A percentile compares a stretch with the other conserved stretches of the same genome.
phyloP scores from a whole-genome alignment of 208 protist species.

The Vickermania spadyakhi region DNA sequence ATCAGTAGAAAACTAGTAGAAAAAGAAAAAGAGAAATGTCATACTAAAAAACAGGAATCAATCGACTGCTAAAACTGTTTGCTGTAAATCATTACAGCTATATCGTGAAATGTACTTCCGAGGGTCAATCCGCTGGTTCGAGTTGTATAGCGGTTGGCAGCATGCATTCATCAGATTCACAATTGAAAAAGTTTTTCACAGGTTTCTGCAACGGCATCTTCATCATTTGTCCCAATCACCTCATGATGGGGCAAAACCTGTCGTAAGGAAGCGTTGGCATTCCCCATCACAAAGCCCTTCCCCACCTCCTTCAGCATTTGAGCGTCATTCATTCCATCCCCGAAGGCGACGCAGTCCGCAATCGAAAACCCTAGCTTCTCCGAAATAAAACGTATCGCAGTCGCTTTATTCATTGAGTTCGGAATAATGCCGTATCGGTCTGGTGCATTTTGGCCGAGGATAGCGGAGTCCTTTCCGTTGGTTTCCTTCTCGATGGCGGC shows the following conservation, averaged over 20 bases:
- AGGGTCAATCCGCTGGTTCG: too few relatives aligned
- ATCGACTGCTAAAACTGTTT: too few relatives aligned
- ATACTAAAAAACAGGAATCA: too few relatives aligned
- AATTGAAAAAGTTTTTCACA: too few relatives aligned
- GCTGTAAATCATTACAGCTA: too few relatives aligned
- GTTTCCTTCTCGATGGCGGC: too few relatives aligned
- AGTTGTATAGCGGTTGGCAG: too few relatives aligned
- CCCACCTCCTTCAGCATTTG: background rate
- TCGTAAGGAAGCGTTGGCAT: background rate
- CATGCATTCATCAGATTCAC: too few relatives aligned
- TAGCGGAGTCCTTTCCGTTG: conserved; percentile 17
- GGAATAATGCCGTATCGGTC: conserved; percentile 57
- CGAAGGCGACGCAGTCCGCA: conserved; percentile 35
- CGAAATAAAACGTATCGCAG: conserved; percentile 36
- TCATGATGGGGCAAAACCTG: conserved; percentile 1
- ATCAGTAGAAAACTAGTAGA: too few relatives aligned
- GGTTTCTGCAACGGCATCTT: background rate
- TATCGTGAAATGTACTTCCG: too few relatives aligned
- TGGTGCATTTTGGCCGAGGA: conserved; percentile 28
- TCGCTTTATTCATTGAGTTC: conserved; percentile 37
- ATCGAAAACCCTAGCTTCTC: conserved; percentile 34
- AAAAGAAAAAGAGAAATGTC: too few relatives aligned
- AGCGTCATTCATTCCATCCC: conserved; percentile 7
- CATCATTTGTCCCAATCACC: background rate
- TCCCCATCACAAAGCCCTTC: conserved; percentile 6